Conservation (phyloP, 306 rosid genomes). For the Lupinus albus region DNA sequence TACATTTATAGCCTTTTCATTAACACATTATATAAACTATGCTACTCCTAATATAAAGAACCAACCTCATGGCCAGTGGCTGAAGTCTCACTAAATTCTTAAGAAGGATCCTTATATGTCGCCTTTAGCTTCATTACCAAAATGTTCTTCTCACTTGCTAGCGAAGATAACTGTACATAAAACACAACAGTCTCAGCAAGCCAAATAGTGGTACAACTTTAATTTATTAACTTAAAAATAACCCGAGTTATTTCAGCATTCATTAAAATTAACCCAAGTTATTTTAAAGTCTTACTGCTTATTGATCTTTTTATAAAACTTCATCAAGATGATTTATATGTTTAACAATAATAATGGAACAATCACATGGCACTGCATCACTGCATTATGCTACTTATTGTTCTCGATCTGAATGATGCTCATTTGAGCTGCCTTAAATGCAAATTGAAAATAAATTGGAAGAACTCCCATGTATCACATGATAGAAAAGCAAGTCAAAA, state of each 20-base stretch:
- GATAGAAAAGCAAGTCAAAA: neutral
- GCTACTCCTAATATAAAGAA: neutral
- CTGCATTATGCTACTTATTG: neutral
- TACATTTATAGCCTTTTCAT: too few relatives aligned
- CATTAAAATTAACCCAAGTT: neutral
- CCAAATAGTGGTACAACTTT: neutral
- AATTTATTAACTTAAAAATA: too few relatives aligned
- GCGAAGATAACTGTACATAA: conserved; percentile 63
- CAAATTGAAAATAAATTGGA: conserved; percentile 4
- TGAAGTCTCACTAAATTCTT: conserved; percentile 30
- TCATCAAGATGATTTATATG: neutral
- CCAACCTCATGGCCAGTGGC: conserved; percentile 51
- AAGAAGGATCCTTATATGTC: conserved; percentile 36
- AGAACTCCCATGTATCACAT: neutral
- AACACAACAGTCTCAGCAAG: conserved; percentile 40
- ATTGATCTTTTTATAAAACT: conserved; percentile 7
- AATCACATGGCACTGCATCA: conserved; percentile 3
- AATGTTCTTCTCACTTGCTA: conserved; percentile 63
- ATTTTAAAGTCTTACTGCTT: neutral
- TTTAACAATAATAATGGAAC: neutral
- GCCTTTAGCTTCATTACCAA: conserved; percentile 62
- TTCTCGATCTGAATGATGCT: neutral
- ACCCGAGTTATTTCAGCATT: conserved; percentile 18
- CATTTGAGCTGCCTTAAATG: neutral
- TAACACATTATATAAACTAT: too few relatives aligned